These are phyloP conservation scores for Phytophthora europaea DNA, from an alignment of 352 stramenopile genomes.

Conservation along the genomic window DNA sequence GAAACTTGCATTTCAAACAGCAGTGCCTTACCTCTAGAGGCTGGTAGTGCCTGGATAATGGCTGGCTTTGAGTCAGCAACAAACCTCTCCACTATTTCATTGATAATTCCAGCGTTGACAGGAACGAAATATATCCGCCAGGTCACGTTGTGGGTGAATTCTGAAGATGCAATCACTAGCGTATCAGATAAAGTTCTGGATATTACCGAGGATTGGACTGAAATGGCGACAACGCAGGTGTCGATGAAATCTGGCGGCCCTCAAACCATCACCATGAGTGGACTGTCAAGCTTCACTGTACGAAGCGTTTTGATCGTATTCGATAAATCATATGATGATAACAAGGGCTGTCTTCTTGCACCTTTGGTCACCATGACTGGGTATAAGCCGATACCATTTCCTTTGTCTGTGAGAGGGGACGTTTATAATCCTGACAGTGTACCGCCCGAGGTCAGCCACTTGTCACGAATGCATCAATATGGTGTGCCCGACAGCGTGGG, in stretches of 20 bases:
- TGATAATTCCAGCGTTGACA: conserved; percentile 55
- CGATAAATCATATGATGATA: conserved; percentile 68
- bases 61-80: conserved; percentile 46
- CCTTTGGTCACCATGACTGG: conserved; percentile 47
- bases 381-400: conserved; percentile 56
- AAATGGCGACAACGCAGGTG: conserved; percentile 46
- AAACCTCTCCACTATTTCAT: conserved; percentile 51
- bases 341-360: conserved; percentile 48
- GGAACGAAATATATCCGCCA: conserved; percentile 56
- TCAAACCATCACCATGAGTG: conserved; percentile 43
- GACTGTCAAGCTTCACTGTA: conserved; percentile 37
- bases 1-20: conserved; percentile 55
- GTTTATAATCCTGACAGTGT: conserved; percentile 44
- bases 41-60: conserved; percentile 69
- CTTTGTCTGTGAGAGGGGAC: conserved; percentile 57
- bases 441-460: conserved; percentile 39
- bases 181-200: conserved; percentile 29
- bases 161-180: conserved; percentile 24
- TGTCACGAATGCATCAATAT: conserved; percentile 71
- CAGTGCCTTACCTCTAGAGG: conserved; percentile 35
- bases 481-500: conserved; percentile 40
- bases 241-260: conserved; percentile 56
- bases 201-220: conserved; percentile 48
- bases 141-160: conserved; percentile 61
- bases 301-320: conserved; percentile 51